Percentiles rank a stretch among this genome's conserved stretches.
These are phyloP conservation scores for Arthrobotrys sphaeroides DNA, from an alignment of 2,329 filamentous ascomycete species.

Conservation along the genomic window DNA sequence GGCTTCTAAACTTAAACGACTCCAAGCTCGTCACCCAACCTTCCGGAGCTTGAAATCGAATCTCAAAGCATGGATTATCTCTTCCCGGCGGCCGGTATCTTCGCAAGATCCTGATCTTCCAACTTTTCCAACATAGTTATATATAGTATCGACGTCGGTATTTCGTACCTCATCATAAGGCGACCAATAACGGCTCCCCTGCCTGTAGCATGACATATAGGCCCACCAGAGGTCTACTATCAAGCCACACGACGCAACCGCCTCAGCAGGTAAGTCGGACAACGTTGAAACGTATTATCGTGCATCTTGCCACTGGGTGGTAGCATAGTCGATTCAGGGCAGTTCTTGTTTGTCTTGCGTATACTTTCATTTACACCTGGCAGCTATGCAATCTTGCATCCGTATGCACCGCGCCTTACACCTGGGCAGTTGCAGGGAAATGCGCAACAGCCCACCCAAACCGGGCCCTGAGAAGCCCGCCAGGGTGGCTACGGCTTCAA, in stretches of 20 bases:
- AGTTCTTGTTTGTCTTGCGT: neutral
- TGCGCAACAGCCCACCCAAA: neutral
- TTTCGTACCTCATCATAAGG: neutral
- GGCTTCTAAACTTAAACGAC: slow-evolving; percentile 34
- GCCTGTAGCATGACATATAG: neutral
- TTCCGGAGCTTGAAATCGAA: neutral
- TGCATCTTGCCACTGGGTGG: neutral
- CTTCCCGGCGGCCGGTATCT: neutral
- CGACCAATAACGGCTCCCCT: neutral
- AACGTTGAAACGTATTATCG: neutral
- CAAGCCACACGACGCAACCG: neutral
- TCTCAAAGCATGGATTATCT: slow-evolving; percentile 4
- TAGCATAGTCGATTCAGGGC: neutral
- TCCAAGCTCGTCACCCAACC: slow-evolving; percentile 21
- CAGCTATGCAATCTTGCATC: neutral
- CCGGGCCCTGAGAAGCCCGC: neutral
- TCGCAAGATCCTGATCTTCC: slow-evolving; percentile 11
- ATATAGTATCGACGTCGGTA: neutral
- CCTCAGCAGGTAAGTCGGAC: neutral
- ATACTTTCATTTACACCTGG: neutral
- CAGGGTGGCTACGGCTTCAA: neutral
- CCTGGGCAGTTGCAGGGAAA: neutral
- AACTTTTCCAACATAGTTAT: neutral
- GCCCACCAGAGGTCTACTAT: neutral
- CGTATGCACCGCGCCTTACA: neutral